Base-by-base conservation (phyloP, 2,329 filamentous ascomycete genomes). In the Metarhizium brunneum region DNA sequence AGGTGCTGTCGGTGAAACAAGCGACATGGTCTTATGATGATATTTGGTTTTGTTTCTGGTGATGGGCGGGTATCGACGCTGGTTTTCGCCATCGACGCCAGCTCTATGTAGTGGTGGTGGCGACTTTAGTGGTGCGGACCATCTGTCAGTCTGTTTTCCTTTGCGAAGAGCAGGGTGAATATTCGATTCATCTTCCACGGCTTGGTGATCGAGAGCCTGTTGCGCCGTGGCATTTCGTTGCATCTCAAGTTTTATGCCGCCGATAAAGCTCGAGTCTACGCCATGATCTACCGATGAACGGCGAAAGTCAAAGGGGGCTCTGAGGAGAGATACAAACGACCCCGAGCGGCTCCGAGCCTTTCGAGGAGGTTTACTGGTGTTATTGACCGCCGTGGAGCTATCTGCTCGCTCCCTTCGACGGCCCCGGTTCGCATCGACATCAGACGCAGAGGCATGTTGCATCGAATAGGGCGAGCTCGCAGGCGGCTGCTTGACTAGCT, bases 231-330 rank as follows among this genome's bases (percentile, higher is more conserved):
- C 65, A 7, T 73, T 65, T 49, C 68, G 68, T 55, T 74, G 66
- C 50, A 71, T 64, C 50, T 74, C 72, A 16, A 75, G 64, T 55
- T 74, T 75, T 54, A 69, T 68, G 20, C 70, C 72, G 1, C 73
- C 71, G 29, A 76, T 68, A 58, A 76, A 76, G 13, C 67, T 68
- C 2, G 63, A 64, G 6, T 69, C 62, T n/a, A 59, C 59, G 8
- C 61, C 57, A 20, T 65, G 63, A 38, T 71, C 70, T 18, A 66
- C 58, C 0, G 70, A 72, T 1, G 63, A 61, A 2, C 69, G 65
- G 16, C 67, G 65, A 38, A 66, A 66, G 51, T 69, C 69, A 36
- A 72, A 71, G 0, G 71, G 68, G 6, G 62, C 58, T 55, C 65
- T 66, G 54, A 73, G 65, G 7, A 71, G 56, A 4, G 69, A 71